These are phyloP conservation scores for Zygoascus hellenicus DNA, from an alignment of 1,139 yeast genomes.

Conservation along the genomic window DNA sequence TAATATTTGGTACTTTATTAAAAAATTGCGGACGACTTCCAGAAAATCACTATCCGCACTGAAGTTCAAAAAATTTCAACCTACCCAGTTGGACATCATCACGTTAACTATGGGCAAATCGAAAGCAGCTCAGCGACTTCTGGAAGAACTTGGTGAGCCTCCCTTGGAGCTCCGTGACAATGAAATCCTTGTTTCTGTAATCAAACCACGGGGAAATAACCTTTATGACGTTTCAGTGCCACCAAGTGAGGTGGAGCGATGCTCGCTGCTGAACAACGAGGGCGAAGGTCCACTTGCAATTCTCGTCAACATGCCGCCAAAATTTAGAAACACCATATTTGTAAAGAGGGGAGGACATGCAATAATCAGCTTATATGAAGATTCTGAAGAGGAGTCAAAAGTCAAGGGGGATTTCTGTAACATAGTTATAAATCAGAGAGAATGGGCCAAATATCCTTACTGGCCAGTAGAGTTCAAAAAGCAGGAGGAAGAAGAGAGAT, in stretches of 20 bases:
- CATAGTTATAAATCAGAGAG: conserved; percentile 32
- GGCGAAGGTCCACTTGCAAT: conserved; percentile 15
- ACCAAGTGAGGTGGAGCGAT: conserved; percentile 6
- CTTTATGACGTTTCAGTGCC: conserved; percentile 31
- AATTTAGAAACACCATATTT: conserved; percentile 35
- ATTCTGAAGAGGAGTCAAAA: conserved; percentile 15
- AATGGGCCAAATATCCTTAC: conserved; percentile 34
- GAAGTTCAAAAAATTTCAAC: too few relatives aligned
- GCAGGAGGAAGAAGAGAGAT: conserved; percentile 20
- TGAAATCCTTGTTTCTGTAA: conserved; percentile 31
- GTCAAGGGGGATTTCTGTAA: conserved; percentile 35
- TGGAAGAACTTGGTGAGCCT: conserved; percentile 29
- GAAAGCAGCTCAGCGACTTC: conserved; percentile 23
- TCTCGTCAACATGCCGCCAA: conserved; percentile 35
- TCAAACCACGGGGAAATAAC: conserved; percentile 32
- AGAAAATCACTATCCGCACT: too few relatives aligned
- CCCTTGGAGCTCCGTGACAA: conserved; percentile 27
- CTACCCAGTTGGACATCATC: too few relatives aligned
- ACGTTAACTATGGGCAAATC: conserved; percentile 20
- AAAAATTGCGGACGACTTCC: too few relatives aligned
- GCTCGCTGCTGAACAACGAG: not conserved
- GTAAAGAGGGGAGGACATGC: conserved; percentile 37
- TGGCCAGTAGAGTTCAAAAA: conserved; percentile 34
- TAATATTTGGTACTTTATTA: too few relatives aligned
- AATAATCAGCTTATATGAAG: conserved; percentile 27